Base-by-base conservation (phyloP, 345 rosid species). In the Xanthoceras sorbifolium region DNA sequence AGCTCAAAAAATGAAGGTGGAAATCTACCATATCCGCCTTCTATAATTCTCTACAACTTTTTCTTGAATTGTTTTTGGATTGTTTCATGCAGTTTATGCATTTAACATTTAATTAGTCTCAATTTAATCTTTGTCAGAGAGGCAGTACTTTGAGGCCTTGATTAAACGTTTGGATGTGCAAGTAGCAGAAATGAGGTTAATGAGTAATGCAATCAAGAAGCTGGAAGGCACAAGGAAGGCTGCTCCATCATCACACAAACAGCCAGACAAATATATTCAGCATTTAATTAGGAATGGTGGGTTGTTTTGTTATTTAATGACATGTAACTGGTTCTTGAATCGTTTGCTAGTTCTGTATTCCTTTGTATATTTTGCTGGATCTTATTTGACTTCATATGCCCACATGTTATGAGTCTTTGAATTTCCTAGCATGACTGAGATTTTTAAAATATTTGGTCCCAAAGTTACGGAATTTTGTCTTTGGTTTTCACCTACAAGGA, bases 1-100 rank as follows among this genome's bases (percentile, higher is more conserved):
- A 77, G 76, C 65, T 71, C 73, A 71, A 76, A 65, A 50, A 57
- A 64, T 28, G 71, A 78, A 75, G 82, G 82, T 80, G 42, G 46
- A 10, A 78, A 75, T 60, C 9, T 75, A 11, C 9, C 44, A 18
- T 65, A 9, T 40, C 3, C 18, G 44, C 50, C 31, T 69, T 50
- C 61, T 62, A 64, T 31, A 36, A 61, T 29, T 71, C 25, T 64
- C 57, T 62, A 2, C 17, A 40, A 25, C 54, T 38, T 40, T 67
- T 38, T 67, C 50, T 55, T 46, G 34, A 40, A 14, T 28, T 15
- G 28, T 25, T 46, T 40, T 69, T 46, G n/a, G 10, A 44, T 26
- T 40, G 34, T 48, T 69, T 48, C n/a, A 18, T 46, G 59, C 31
- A 32, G 23, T 15, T 29, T 34, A 20, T 23, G 38, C n/a, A 60